Evolutionary conservation across 1,139 yeast genomes (phyloP).

Genomic region (Meyerozyma athensensis): DNA sequence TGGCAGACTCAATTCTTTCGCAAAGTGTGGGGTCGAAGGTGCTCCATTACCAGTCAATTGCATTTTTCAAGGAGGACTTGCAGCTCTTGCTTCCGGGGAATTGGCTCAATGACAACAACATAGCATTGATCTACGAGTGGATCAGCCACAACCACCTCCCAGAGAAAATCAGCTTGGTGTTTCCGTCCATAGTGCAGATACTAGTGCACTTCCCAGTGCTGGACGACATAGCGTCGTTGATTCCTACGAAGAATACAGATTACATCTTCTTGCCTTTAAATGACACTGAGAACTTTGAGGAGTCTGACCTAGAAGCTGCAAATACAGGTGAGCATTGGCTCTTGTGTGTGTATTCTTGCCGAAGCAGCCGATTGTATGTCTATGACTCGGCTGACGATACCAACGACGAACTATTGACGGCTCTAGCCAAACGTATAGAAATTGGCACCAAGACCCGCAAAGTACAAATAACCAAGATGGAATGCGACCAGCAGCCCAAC

Average conservation of each 20-base stretch:
- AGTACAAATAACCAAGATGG: conserved; percentile 23
- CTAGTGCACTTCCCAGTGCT: conserved; percentile 32
- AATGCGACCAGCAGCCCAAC: conserved; percentile 41
- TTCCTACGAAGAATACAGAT: conserved; percentile 31
- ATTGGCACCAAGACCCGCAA: conserved; percentile 16
- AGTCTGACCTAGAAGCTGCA: conserved; percentile 25
- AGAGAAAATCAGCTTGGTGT: conserved; percentile 15
- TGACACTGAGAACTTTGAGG: conserved; percentile 29
- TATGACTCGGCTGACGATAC: conserved; percentile 38
- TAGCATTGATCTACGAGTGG: conserved; percentile 59
- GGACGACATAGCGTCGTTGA: conserved; percentile 22
- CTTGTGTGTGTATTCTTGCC: conserved; percentile 26
- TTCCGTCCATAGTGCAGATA: conserved; percentile 38
- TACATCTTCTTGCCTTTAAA: conserved; percentile 39
- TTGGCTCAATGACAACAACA: conserved; percentile 72
- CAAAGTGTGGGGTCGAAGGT: conserved; percentile 1
- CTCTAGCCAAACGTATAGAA: conserved; percentile 22
- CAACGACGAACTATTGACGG: conserved; percentile 17
- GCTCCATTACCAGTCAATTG: conserved; percentile 31
- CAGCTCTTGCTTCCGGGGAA: conserved; percentile 42
- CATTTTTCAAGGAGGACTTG: conserved; percentile 44
- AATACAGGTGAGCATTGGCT: conserved; percentile 46
- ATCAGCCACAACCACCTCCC: conserved; percentile 19
- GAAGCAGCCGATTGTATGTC: conserved; percentile 29
- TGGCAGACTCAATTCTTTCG: neutral